Percentiles rank a stretch among this genome's conserved stretches.
Conservation (phyloP, 495 filamentous ascomycete genomes). For the Podospora pseudopauciseta region DNA sequence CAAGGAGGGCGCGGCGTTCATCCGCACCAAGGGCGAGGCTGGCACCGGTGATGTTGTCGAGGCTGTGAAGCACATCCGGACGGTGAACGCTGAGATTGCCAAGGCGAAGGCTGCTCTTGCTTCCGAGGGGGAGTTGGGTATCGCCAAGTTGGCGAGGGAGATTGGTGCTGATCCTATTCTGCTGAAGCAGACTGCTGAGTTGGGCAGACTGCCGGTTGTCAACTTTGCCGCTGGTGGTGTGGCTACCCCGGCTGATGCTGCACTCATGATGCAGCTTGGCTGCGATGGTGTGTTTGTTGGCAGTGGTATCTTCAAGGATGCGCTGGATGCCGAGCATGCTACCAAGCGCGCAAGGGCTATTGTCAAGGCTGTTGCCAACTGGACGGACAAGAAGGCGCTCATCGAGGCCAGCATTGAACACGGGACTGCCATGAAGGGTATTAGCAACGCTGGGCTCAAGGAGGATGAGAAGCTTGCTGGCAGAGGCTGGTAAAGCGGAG, state of each 20-base stretch:
- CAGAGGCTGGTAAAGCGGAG: conserved; percentile 69
- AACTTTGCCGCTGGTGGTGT: conserved; percentile 99
- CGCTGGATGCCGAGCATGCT: conserved; percentile 65
- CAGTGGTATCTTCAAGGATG: conserved; percentile 88
- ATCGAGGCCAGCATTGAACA: conserved; percentile 83
- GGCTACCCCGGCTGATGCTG: conserved; percentile 93
- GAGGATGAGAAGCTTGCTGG: conserved; percentile 78
- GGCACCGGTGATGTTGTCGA: conserved; percentile 98
- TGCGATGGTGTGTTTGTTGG: conserved; percentile 98
- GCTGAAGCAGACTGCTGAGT: conserved; percentile 78
- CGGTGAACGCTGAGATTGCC: conserved; percentile 80
- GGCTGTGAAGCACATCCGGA: conserved; percentile 93
- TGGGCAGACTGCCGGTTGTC: conserved; percentile 87
- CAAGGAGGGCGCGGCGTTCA: conserved; percentile 95
- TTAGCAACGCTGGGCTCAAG: conserved; percentile 72
- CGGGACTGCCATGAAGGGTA: conserved; percentile 94
- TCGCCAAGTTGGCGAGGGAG: conserved; percentile 76
- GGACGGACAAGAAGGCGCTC: conserved; percentile 76
- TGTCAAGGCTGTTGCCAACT: conserved; percentile 90
- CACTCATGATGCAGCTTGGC: conserved; percentile 98
- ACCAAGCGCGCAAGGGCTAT: conserved; percentile 85
- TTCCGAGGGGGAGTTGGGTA: conserved; percentile 59
- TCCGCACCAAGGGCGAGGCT: conserved; percentile 96
- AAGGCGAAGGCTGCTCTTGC: conserved; percentile 60
- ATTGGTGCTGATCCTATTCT: conserved; percentile 71